A percentile compares a stretch with the other conserved stretches of the same genome.
These are phyloP conservation scores for Seiridium cupressi DNA, from an alignment of 2,329 filamentous ascomycete species.

Conservation along the genomic window DNA sequence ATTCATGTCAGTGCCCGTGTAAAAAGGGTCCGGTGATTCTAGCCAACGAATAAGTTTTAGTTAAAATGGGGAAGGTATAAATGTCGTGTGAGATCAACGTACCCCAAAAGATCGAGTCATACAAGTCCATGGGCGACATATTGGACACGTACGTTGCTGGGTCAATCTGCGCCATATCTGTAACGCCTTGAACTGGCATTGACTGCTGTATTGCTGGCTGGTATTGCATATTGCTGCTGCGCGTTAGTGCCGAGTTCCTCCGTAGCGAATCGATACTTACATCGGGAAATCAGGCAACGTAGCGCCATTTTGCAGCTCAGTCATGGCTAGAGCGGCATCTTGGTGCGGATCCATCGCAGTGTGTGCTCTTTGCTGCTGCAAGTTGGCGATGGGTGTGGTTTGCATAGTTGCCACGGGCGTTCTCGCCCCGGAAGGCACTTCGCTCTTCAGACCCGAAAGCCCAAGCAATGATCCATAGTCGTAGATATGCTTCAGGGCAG, in stretches of 20 bases:
- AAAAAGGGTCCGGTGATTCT: conserved; percentile 62
- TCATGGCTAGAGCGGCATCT: conserved; percentile 63
- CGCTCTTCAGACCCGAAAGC: conserved; percentile 43
- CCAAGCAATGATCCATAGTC: conserved; percentile 60
- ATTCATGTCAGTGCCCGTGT: conserved; percentile 55
- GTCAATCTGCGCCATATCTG: conserved; percentile 49
- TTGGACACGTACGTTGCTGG: conserved; percentile 61
- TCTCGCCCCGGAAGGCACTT: conserved; percentile 43
- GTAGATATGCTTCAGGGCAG: conserved; percentile 64
- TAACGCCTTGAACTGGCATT: conserved; percentile 31
- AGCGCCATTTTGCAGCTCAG: conserved; percentile 61
- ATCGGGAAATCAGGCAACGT: conserved; percentile 43
- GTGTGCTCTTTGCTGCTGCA: conserved; percentile 24
- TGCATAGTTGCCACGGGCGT: conserved; percentile 43
- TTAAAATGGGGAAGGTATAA: no score
- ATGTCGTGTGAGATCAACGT: conserved; percentile 21
- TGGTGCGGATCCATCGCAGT: conserved; percentile 50
- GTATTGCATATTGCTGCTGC: conserved; percentile 19
- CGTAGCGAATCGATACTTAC: conserved; percentile 21
- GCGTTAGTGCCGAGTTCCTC: no score
- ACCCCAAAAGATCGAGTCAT: conserved; percentile 69
- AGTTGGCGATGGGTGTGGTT: conserved; percentile 19
- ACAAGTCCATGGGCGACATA: conserved; percentile 67
- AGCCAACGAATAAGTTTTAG: not conserved
- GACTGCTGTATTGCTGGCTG: conserved; percentile 30